Percentiles rank a stretch among this genome's conserved stretches.
Conservation (phyloP, 202 grass and related monocot genomes). For the Zoysia matrella region DNA sequence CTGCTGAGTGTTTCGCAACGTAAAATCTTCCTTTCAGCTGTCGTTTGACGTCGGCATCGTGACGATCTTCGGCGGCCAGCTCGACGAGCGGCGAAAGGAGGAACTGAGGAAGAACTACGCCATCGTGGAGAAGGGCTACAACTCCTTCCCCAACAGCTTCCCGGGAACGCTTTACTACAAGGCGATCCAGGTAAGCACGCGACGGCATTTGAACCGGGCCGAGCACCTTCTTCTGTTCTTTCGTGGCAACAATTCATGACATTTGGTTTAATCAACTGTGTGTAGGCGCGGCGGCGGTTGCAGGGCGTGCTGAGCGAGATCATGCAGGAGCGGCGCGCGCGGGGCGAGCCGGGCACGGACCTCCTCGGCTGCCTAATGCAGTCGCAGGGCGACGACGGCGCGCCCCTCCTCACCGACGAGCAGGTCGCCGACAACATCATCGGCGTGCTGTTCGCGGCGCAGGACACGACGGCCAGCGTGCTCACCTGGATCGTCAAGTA, state of each 20-base stretch:
- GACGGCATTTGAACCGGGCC: too few relatives aligned
- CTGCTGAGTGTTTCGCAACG: background rate
- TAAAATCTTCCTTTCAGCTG: conserved; percentile 40
- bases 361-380: conserved; percentile 66
- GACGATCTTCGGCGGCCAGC: too few relatives aligned
- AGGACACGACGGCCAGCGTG: conserved; percentile 76
- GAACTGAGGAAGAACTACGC: conserved; percentile 61
- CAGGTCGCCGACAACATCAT: conserved; percentile 76
- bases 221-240: background rate
- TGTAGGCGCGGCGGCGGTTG: conserved; percentile 57
- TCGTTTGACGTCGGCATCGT: too few relatives aligned
- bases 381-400: conserved; percentile 34
- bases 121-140: conserved; percentile 79
- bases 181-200: too few relatives aligned
- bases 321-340: conserved; percentile 48
- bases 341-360: conserved; percentile 16
- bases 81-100: conserved; percentile 44
- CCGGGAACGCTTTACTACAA: too few relatives aligned
- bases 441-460: conserved; percentile 73
- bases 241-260: background rate
- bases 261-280: background rate
- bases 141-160: conserved; percentile 62
- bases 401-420: conserved; percentile 52
- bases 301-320: conserved; percentile 58
- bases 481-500: conserved; percentile 74